phyloP scores from a whole-genome alignment of 1,139 yeast species.

The Yamadazyma jaroonii region DNA sequence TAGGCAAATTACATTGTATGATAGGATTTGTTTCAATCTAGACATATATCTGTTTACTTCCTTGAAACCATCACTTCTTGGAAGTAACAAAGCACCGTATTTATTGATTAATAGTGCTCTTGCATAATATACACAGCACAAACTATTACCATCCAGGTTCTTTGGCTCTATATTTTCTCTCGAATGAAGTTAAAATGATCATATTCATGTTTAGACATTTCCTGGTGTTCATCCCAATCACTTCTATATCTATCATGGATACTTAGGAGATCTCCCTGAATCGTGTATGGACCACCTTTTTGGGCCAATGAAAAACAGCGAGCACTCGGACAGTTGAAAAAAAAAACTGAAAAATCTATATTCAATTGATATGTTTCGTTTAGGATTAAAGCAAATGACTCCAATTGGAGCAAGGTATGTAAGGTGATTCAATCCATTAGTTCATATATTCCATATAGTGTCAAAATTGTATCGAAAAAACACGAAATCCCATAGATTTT shows the following conservation, averaged over 20 bases:
- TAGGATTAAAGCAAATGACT: slow-evolving; percentile 61
- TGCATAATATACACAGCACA: slow-evolving; percentile 4
- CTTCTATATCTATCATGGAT: no score
- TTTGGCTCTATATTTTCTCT: no score
- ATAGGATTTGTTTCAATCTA: no score
- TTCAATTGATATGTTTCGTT: slow-evolving; percentile 52
- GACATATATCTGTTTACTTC: no score
- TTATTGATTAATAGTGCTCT: slow-evolving; percentile 2
- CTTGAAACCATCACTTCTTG: no score
- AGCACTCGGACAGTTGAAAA: slow-evolving; percentile 12
- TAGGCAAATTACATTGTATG: no score
- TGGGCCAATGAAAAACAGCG: slow-evolving; percentile 21
- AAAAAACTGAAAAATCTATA: slow-evolving; percentile 1
- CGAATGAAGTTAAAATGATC: no score
- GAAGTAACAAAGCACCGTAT: slow-evolving; percentile 2
- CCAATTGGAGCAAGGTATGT: slow-evolving; percentile 61
- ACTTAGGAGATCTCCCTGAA: background rate
- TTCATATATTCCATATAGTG: no score
- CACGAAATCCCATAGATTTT: background rate
- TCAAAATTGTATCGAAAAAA: background rate
- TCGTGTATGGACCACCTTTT: slow-evolving; percentile 8
- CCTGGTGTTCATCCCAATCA: no score
- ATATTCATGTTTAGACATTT: no score
- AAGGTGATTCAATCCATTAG: background rate
- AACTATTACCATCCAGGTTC: no score